phyloP scores from a whole-genome alignment of 257 asterid genomes.

The Solanum virginianum region DNA sequence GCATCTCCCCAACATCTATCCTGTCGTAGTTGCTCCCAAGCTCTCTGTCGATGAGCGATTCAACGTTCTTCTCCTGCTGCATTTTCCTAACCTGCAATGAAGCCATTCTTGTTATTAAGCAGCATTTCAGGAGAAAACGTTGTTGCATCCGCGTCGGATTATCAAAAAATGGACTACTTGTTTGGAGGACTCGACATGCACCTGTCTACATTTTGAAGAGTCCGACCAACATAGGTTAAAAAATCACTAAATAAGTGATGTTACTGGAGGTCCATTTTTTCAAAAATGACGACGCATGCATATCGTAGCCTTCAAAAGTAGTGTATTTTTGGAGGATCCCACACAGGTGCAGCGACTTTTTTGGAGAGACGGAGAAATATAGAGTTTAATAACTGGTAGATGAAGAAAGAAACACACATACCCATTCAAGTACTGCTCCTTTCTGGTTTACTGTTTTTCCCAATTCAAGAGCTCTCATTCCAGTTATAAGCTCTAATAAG shows the following conservation, averaged over 20 bases:
- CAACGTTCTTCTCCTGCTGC: conserved; percentile 61
- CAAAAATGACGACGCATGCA: neutral
- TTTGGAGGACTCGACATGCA: neutral
- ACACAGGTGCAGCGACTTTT: too few relatives aligned
- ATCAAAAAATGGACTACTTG: neutral
- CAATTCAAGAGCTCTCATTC: conserved; percentile 84
- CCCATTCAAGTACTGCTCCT: conserved; percentile 95
- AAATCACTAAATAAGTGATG: neutral
- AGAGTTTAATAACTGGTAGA: neutral
- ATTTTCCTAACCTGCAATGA: conserved; percentile 57
- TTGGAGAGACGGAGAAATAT: neutral
- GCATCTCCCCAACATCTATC: conserved; percentile 84
- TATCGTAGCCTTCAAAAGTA: neutral
- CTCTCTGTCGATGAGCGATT: conserved; percentile 55
- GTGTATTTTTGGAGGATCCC: neutral
- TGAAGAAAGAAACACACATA: conserved; percentile 21
- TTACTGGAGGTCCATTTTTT: neutral
- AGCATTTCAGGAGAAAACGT: neutral
- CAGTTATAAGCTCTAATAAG: conserved; percentile 79
- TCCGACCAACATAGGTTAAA: neutral
- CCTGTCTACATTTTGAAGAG: neutral
- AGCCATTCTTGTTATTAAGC: neutral
- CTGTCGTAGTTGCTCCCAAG: conserved; percentile 52
- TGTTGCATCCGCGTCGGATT: neutral
- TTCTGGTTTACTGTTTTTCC: conserved; percentile 76